A percentile compares a stretch with the other conserved stretches of the same genome.
These are phyloP conservation scores for Aspergillus versicolor DNA, from an alignment of 2,329 filamentous ascomycete genomes.

Conservation along the genomic window DNA sequence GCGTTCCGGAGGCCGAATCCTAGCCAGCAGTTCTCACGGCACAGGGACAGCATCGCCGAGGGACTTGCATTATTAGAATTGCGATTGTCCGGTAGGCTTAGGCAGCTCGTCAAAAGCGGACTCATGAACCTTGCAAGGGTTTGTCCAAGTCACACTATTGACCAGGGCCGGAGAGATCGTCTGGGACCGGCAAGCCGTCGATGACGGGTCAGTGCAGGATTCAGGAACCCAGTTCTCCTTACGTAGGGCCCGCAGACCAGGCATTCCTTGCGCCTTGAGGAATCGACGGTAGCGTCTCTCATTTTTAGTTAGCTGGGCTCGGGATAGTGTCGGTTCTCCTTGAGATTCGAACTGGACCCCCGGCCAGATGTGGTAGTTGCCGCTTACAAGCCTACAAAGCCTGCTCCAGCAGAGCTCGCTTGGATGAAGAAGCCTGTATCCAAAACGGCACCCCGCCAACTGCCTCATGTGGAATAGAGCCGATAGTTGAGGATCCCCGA, in stretches of 20 bases:
- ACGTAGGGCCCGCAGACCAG: not conserved
- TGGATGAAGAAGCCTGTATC: not conserved
- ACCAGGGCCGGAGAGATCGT: not conserved
- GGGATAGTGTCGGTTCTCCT: too few species aligned
- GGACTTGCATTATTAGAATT: not conserved
- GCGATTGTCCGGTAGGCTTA: not conserved
- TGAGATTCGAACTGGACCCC: too few species aligned
- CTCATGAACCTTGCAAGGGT: not conserved
- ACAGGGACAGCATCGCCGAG: not conserved
- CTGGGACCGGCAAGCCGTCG: slow-evolving; percentile 10
- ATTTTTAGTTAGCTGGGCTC: too few species aligned
- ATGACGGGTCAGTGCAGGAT: not conserved
- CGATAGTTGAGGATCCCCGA: slow-evolving; percentile 4
- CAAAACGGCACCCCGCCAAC: slow-evolving; percentile 10
- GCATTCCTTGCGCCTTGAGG: too few species aligned
- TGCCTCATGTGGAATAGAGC: slow-evolving; percentile 17
- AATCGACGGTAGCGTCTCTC: too few species aligned
- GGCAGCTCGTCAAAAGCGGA: not conserved
- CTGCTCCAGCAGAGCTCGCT: slow-evolving; percentile 3
- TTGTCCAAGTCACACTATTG: not conserved
- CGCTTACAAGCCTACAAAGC: too few species aligned
- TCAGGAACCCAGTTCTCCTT: not conserved
- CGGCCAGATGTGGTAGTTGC: too few species aligned
- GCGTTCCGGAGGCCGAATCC: not conserved
- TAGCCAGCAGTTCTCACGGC: not conserved